Evolutionary conservation across 2,329 filamentous ascomycete genomes (phyloP).

Genomic region (Hymenotorrendiella dingleyae): DNA sequence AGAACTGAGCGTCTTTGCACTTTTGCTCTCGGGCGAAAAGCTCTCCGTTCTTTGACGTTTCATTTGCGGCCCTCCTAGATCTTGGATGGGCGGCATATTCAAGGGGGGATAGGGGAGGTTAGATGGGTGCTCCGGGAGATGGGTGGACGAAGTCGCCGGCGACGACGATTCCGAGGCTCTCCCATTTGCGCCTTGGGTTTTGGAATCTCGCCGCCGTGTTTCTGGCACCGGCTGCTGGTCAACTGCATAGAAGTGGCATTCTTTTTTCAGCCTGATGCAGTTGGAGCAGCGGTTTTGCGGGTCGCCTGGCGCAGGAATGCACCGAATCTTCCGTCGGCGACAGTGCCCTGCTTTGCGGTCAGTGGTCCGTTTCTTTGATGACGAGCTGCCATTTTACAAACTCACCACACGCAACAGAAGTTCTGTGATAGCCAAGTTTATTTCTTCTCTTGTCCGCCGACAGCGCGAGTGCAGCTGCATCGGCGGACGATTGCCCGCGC

Average conservation of each 20-base stretch:
- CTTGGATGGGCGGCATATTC: conserved; percentile 39
- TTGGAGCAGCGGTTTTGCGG: conserved; percentile 75
- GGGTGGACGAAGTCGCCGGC: conserved; percentile 39
- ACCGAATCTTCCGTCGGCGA: conserved; percentile 87
- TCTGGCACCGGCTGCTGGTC: conserved; percentile 60
- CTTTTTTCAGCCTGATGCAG: conserved; percentile 90
- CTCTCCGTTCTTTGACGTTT: conserved; percentile 34
- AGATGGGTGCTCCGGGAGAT: conserved; percentile 37
- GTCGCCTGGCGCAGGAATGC: conserved; percentile 70
- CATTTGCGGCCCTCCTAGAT: conserved; percentile 38
- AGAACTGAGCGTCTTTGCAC: conserved; percentile 15
- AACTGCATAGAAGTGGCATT: conserved; percentile 87
- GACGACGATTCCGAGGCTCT: conserved; percentile 43
- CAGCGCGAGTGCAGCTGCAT: conserved; percentile 28
- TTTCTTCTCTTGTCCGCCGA: conserved; percentile 68
- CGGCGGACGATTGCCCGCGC: conserved; percentile 34
- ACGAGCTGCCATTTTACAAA: conserved; percentile 31
- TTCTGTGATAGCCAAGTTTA: conserved; percentile 92
- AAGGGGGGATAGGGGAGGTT: conserved; percentile 39
- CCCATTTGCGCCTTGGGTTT: conserved; percentile 30
- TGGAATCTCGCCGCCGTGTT: conserved; percentile 36
- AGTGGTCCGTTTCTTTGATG: too few species aligned
- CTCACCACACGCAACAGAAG: conserved; percentile 93
- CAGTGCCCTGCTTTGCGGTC: conserved; percentile 65
- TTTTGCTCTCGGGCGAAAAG: conserved; percentile 30